phyloP scores from a whole-genome alignment of 1,139 yeast genomes.

The Tardiomyces digboiensis region DNA sequence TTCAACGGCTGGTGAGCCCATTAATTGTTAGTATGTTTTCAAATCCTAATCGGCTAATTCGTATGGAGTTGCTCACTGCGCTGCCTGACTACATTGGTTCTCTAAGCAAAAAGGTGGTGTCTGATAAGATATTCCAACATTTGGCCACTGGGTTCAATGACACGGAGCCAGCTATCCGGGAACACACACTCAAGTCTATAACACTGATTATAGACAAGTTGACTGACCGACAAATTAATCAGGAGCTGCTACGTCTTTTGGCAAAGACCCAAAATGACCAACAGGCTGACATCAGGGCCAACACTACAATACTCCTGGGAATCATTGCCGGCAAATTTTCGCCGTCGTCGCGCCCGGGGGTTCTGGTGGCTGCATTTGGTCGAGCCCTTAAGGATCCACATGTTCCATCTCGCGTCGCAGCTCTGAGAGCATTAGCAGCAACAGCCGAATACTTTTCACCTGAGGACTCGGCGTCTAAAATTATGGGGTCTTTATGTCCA shows the following conservation, averaged over 20 bases:
- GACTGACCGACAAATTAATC: conserved; percentile 72
- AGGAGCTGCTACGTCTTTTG: conserved; percentile 67
- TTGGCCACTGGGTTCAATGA: conserved; percentile 78
- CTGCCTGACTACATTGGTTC: conserved; percentile 46
- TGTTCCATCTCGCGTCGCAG: conserved; percentile 67
- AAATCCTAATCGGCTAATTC: conserved; percentile 64
- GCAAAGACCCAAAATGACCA: conserved; percentile 88
- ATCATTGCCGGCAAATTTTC: conserved; percentile 60
- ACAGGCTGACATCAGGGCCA: conserved; percentile 75
- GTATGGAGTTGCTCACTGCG: conserved; percentile 58
- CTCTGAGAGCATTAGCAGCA: conserved; percentile 63
- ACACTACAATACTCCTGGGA: conserved; percentile 70
- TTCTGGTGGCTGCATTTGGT: conserved; percentile 78
- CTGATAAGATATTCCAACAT: conserved; percentile 57
- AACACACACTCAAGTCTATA: conserved; percentile 69
- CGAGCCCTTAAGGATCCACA: conserved; percentile 77
- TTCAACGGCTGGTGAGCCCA: conserved; percentile 47
- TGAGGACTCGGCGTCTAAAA: conserved; percentile 68
- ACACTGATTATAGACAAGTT: conserved; percentile 56
- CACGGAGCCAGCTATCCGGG: conserved; percentile 70
- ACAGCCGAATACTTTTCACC: conserved; percentile 61
- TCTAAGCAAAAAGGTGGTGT: conserved; percentile 53
- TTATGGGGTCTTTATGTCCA: conserved; percentile 82
- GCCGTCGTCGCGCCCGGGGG: conserved; percentile 33
- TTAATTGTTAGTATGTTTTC: conserved; percentile 53